Evolutionary conservation across 2,329 filamentous ascomycete genomes (phyloP).

Genomic region (Talaromyces islandicus): DNA sequence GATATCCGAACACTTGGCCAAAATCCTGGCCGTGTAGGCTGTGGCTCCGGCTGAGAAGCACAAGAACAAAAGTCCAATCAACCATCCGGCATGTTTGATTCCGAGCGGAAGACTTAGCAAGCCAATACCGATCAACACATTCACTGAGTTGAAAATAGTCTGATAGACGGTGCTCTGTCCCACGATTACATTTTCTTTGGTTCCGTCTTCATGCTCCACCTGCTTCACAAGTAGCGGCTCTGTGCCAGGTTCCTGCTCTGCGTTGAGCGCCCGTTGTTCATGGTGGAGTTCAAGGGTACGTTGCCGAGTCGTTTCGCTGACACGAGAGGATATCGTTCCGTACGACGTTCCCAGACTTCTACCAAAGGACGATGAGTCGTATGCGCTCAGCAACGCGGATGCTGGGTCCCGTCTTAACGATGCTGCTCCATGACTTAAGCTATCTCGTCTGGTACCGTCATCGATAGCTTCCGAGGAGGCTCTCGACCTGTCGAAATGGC

Average conservation of each 20-base stretch:
- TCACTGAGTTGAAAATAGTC: constrained; percentile 94
- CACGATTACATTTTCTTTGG: constrained; percentile 74
- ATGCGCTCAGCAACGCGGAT: constrained; percentile 23
- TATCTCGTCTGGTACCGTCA: neutral
- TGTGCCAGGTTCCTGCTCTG: constrained; percentile 51
- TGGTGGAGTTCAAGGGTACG: constrained; percentile 50
- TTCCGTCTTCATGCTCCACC: constrained; percentile 77
- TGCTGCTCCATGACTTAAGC: neutral
- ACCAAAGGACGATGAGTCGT: constrained; percentile 61
- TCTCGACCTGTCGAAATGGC: constrained; percentile 3
- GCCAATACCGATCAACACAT: constrained; percentile 85
- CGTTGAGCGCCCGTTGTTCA: constrained; percentile 44
- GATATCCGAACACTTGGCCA: constrained; percentile 83
- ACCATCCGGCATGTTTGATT: constrained; percentile 81
- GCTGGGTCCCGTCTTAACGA: neutral
- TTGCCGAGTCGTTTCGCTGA: constrained; percentile 52
- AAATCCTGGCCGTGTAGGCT: constrained; percentile 75
- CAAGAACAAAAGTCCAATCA: constrained; percentile 72
- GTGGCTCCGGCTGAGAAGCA: constrained; percentile 69
- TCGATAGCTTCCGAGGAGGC: constrained; percentile 1
- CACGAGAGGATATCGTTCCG: constrained; percentile 52
- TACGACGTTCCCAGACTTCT: constrained; percentile 65
- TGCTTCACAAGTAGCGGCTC: constrained; percentile 82
- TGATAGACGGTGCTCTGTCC: constrained; percentile 94
- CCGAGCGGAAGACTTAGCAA: constrained; percentile 83